A percentile compares a stretch with the other conserved stretches of the same genome.
phyloP scores from a whole-genome alignment of 208 protist species.

The Leptomonas pyrrhocoris region DNA sequence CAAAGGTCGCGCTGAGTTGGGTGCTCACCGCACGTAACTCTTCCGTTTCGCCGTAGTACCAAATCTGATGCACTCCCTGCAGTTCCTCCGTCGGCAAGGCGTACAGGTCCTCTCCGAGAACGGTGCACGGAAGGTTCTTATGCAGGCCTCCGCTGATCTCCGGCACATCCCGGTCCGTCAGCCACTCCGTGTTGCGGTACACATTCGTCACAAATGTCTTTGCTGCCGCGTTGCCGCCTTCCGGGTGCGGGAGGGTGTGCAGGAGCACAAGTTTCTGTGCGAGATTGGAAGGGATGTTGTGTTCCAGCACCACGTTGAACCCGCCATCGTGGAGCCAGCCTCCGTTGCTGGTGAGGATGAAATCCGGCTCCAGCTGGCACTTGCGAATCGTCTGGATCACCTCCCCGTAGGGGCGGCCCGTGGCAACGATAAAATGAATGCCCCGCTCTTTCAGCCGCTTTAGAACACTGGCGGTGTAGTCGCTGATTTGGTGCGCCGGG shows the following conservation, averaged over 20 bases:
- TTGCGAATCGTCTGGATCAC: constrained; percentile 21
- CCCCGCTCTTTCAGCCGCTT: constrained; percentile 26
- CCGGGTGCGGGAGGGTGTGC: background rate
- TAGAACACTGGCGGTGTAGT: constrained; percentile 30
- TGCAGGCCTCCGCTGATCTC: constrained; percentile 36
- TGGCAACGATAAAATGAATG: constrained; percentile 40
- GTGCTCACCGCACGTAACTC: constrained; percentile 26
- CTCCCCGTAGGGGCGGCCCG: constrained; percentile 37
- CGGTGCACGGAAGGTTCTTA: constrained; percentile 27
- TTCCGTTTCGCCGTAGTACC: constrained; percentile 20
- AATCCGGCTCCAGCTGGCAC: constrained; percentile 36
- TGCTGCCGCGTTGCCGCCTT: background rate
- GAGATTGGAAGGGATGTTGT: constrained; percentile 38
- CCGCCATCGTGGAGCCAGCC: constrained; percentile 35
- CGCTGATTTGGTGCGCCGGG: constrained; percentile 33
- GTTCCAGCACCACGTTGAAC: constrained; percentile 34
- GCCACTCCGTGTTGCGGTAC: constrained; percentile 50
- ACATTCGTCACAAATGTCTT: constrained; percentile 48
- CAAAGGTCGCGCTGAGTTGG: constrained; percentile 32
- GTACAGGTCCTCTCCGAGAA: constrained; percentile 18
- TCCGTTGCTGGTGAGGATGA: constrained; percentile 51
- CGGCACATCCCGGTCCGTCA: constrained; percentile 45
- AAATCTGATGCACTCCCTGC: constrained; percentile 31
- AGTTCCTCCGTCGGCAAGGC: constrained; percentile 28
- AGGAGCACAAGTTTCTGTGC: constrained; percentile 35